phyloP scores from a whole-genome alignment of 2,329 filamentous ascomycete genomes.

The Didymella pomorum region DNA sequence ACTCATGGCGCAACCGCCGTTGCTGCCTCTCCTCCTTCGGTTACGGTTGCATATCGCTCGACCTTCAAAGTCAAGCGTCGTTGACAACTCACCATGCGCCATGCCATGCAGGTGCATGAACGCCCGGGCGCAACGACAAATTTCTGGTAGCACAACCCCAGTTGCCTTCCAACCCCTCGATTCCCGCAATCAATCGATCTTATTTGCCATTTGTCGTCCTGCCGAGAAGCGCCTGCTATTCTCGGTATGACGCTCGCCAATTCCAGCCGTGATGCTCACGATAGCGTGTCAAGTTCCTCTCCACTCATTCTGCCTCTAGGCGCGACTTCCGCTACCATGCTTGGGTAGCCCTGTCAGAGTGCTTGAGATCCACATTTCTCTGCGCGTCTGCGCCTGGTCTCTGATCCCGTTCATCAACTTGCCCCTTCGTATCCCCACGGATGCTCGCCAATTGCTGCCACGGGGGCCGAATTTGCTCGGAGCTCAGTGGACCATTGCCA shows the following conservation, averaged over 20 bases:
- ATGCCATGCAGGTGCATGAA: conserved; percentile 48
- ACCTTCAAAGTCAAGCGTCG: conserved; percentile 47
- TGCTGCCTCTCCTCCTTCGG: conserved; percentile 47
- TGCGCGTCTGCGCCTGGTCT: conserved; percentile 35
- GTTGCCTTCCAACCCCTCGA: conserved; percentile 46
- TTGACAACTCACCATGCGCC: conserved; percentile 51
- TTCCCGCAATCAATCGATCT: conserved; percentile 46
- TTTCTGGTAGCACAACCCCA: conserved; percentile 49
- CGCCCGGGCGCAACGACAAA: conserved; percentile 40
- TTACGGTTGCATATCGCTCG: conserved; percentile 47
- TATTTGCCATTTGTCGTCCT: conserved; percentile 32
- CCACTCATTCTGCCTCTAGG: conserved; percentile 40
- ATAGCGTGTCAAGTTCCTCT: conserved; percentile 47
- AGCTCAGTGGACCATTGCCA: conserved; percentile 15
- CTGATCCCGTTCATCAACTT: conserved; percentile 41
- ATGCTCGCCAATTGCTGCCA: conserved; percentile 41
- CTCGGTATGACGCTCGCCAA: conserved; percentile 44
- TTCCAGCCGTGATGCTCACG: conserved; percentile 48
- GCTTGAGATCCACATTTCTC: conserved; percentile 38
- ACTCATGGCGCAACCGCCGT: conserved; percentile 50
- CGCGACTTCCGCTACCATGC: conserved; percentile 46
- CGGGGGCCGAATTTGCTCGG: conserved; percentile 36
- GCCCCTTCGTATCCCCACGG: conserved; percentile 31
- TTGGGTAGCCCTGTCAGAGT: conserved; percentile 33
- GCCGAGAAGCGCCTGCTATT: conserved; percentile 45